These are phyloP conservation scores for Vigna angularis DNA, from an alignment of 306 rosid species.

Conservation along the genomic window DNA sequence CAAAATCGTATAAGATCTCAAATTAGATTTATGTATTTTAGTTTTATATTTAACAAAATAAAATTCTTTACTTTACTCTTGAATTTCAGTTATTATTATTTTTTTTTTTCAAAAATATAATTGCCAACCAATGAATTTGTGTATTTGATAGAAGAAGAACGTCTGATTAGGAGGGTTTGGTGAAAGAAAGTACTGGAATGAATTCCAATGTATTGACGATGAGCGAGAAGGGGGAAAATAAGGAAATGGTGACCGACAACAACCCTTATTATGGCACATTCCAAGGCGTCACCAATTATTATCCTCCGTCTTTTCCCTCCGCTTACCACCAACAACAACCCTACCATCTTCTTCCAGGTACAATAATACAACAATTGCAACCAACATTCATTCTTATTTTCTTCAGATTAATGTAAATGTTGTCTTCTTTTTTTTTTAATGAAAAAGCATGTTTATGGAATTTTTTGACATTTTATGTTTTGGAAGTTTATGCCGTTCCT, in stretches of 20 bases:
- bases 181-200: neutral
- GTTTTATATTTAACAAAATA: too few species aligned
- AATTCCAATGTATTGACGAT: constrained; percentile 24
- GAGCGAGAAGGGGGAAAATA: constrained; percentile 61
- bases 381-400: too few species aligned
- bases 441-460: neutral
- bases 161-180: neutral
- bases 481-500: constrained; percentile 69
- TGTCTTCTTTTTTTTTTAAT: too few species aligned
- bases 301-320: constrained; percentile 48
- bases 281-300: constrained; percentile 84
- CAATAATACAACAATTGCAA: too few species aligned
- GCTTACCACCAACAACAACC: constrained; percentile 56
- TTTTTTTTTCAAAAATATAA: too few species aligned
- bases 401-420: too few species aligned
- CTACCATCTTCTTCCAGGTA: constrained; percentile 60
- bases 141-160: too few species aligned
- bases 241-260: constrained; percentile 43
- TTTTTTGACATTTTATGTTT: neutral
- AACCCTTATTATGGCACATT: constrained; percentile 78
- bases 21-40: too few species aligned
- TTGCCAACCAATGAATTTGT: too few species aligned
- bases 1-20: too few species aligned
- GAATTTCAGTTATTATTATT: too few species aligned
- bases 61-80: too few species aligned